Base-by-base conservation (phyloP, 1,284 basidiomycete genomes). In the Grifola frondosa region DNA sequence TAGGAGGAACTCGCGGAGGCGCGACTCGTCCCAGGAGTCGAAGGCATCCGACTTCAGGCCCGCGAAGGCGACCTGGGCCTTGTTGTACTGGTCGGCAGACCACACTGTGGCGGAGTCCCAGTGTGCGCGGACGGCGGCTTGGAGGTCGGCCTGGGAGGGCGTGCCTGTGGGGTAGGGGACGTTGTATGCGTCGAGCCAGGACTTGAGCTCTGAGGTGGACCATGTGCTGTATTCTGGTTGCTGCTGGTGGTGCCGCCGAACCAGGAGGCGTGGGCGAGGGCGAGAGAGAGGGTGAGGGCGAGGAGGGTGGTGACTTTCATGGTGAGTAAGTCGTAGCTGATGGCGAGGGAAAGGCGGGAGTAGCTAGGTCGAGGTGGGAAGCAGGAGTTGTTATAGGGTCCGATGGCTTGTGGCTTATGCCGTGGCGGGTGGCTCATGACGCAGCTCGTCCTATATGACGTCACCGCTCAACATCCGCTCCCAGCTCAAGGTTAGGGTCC, bases 1-100 rank as follows among this genome's bases (percentile, higher is more conserved):
- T 45, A 96, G 77, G n/a, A 97, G 73, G 67, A 87, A 95, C 52
- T 87, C 71, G 54, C 91, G 79, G 21, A 96, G 72, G 35, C 77
- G 76, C 21, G 81, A 84, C 60, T 96, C 91, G 58, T 88, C 81
- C 91, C 91, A 96, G 5, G 69, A 66, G 40, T 86, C 82, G 45
- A 86, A 84, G 3, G 75, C 62, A n/a, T 72, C 64, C 6, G 75
- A 68, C 61, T 78, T 74, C 42, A 80, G 24, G 34, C 46, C 44
- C 10, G 39, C 34, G 44, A 57, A 59, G 20, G 44, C 36, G 22
- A 37, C 45, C 6, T 53, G 67, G 53, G 88, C 90, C 21, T 53
- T 80, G 75, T 64, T 91, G 88, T 5, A 80, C 63, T 88, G 76
- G 51, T 88, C 76, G n/a, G 74, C 56, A 46, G 84, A 71, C 80